Conservation (phyloP, 768 basidiomycete genomes). For the Suillus occidentalis region DNA sequence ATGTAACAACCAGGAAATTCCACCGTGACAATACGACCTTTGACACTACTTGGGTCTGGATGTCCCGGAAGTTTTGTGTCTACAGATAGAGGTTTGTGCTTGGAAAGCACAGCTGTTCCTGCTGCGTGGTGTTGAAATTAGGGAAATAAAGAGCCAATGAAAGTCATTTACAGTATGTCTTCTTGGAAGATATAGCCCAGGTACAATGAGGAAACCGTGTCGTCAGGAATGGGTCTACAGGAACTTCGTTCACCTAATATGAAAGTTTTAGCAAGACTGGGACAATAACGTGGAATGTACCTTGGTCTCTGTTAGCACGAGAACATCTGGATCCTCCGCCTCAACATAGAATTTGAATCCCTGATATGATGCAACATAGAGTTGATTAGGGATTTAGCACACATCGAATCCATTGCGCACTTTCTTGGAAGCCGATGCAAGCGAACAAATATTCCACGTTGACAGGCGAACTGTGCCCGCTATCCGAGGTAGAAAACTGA, state of each 20-base stretch:
- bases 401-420: conserved; percentile 33
- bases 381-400: background rate
- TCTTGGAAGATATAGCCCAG: conserved; percentile 78
- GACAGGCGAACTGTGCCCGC: conserved; percentile 54
- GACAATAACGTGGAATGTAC: conserved; percentile 29
- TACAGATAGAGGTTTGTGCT: conserved; percentile 67
- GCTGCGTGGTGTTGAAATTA: conserved; percentile 41
- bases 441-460: conserved; percentile 81
- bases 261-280: conserved; percentile 4
- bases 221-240: conserved; percentile 57
- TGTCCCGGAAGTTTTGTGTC: conserved; percentile 72
- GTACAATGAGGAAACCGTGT: conserved; percentile 66
- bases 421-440: conserved; percentile 78
- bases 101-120: conserved; percentile 81
- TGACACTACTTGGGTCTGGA: conserved; percentile 59
- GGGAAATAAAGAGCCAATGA: background rate
- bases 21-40: conserved; percentile 80
- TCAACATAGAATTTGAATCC: conserved; percentile 83
- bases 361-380: conserved; percentile 31
- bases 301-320: conserved; percentile 87
- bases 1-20: conserved; percentile 73
- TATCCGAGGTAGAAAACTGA: conserved; percentile 53
- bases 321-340: conserved; percentile 83
- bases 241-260: conserved; percentile 66
- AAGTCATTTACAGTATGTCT: conserved; percentile 64